Conservation (phyloP, 192 early-diverging fungal species). For the Linderina pennispora region DNA sequence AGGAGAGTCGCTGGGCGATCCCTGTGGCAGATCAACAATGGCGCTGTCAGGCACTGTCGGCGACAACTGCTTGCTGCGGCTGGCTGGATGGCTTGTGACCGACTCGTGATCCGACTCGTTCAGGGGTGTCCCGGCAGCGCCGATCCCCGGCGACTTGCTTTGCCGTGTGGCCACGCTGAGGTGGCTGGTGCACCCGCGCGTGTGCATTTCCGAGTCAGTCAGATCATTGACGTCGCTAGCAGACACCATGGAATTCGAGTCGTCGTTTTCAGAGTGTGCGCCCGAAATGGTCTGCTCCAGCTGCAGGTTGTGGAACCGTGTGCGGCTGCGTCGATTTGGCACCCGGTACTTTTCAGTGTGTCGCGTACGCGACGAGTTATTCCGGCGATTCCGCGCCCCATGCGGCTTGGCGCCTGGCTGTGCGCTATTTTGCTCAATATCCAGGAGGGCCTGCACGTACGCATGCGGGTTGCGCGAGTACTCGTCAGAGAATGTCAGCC, state of each 20-base stretch:
- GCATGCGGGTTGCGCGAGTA: constrained; percentile 38
- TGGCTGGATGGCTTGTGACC: too few species aligned
- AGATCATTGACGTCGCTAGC: constrained; percentile 37
- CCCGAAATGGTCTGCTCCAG: constrained; percentile 31
- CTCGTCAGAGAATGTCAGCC: constrained; percentile 40
- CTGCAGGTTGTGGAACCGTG: constrained; percentile 41
- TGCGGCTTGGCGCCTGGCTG: constrained; percentile 5
- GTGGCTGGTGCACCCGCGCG: constrained; percentile 2
- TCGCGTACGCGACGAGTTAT: constrained; percentile 1
- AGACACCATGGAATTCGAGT: constrained; percentile 27
- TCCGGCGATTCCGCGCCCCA: constrained; percentile 4
- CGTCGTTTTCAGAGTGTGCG: constrained; percentile 31
- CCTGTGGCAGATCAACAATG: too few species aligned
- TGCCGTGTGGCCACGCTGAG: too few species aligned
- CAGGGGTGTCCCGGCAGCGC: too few species aligned
- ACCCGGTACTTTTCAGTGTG: not conserved
- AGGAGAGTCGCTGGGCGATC: too few species aligned
- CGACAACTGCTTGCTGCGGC: constrained; percentile 1
- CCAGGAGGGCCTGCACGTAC: constrained; percentile 41
- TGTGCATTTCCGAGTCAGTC: constrained; percentile 18
- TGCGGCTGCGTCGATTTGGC: constrained; percentile 8
- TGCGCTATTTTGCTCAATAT: constrained; percentile 10
- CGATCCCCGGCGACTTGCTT: too few species aligned
- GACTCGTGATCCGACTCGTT: constrained; percentile 3
- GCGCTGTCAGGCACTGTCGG: too few species aligned